phyloP scores from a whole-genome alignment of 805 yeast genomes.

The Candida alai region DNA sequence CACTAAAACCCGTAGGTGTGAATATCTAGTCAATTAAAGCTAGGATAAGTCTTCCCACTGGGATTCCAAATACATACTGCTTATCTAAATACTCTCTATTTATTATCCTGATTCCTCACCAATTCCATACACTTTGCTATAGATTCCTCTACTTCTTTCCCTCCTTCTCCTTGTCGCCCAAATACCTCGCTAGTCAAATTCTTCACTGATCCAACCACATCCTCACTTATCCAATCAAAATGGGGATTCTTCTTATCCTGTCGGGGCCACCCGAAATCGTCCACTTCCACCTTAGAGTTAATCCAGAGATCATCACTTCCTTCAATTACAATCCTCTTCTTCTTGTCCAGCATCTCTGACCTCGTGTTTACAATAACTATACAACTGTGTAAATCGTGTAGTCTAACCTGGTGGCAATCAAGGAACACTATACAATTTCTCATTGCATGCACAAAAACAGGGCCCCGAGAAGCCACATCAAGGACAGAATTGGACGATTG shows the following conservation, averaged over 20 bases:
- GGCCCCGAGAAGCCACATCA: constrained; percentile 22
- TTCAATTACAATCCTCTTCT: constrained; percentile 28
- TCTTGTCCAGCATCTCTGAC: no score
- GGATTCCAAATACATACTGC: no score
- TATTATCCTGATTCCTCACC: no score
- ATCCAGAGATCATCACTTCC: constrained; percentile 16
- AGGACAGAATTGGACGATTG: constrained; percentile 15
- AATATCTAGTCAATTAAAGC: no score
- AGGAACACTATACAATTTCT: constrained; percentile 15
- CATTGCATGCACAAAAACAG: constrained; percentile 25
- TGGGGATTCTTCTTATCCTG: constrained; percentile 9
- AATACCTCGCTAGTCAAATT: no score
- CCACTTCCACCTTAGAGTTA: constrained; percentile 15
- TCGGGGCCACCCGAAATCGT: constrained; percentile 29
- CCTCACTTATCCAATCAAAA: constrained; percentile 2
- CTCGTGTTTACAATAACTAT: constrained; percentile 14
- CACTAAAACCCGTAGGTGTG: no score
- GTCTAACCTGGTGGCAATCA: constrained; percentile 28
- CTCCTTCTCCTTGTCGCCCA: no score
- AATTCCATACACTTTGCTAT: no score
- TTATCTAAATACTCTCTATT: no score
- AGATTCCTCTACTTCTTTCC: no score
- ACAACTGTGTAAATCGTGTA: constrained; percentile 20
- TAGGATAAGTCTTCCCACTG: no score
- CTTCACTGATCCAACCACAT: no score